Conservation (phyloP, 1,284 basidiomycete genomes). For the Coniophora puteana region DNA sequence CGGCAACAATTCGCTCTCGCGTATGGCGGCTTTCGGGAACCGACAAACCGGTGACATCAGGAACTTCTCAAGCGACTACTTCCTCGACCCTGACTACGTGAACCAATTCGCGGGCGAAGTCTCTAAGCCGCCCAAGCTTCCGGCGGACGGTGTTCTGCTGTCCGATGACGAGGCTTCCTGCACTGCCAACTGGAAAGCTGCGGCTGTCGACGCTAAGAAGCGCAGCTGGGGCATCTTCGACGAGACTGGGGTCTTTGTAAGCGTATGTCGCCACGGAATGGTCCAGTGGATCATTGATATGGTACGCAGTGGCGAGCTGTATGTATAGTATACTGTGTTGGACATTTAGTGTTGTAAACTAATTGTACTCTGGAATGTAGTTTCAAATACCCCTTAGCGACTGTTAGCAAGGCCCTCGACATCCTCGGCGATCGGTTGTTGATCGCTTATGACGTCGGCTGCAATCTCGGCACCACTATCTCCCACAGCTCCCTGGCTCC, state of each 20-base stretch:
- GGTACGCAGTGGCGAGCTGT: conserved; percentile 34
- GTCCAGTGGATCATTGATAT: conserved; percentile 32
- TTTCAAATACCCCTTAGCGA: too few relatives aligned
- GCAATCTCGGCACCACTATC: not conserved
- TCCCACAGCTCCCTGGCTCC: not conserved
- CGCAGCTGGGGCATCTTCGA: conserved; percentile 27
- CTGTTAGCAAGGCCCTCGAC: not conserved
- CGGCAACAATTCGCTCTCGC: not conserved
- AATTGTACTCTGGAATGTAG: too few relatives aligned
- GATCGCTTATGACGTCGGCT: not conserved
- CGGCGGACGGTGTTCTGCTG: not conserved
- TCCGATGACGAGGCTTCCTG: conserved; percentile 7
- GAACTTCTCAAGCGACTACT: conserved; percentile 19
- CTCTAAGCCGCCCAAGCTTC: not conserved
- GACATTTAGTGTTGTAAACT: too few relatives aligned
- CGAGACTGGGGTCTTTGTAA: conserved; percentile 31
- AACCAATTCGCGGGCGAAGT: conserved; percentile 23
- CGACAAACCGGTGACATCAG: conserved; percentile 14
- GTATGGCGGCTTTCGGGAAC: conserved; percentile 1
- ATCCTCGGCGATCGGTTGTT: not conserved
- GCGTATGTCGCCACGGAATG: conserved; percentile 30
- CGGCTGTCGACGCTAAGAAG: conserved; percentile 22
- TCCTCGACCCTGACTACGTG: conserved; percentile 17
- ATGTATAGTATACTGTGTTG: conserved; percentile 8
- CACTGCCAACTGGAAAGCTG: conserved; percentile 22